Evolutionary conservation across 1,284 basidiomycete species (phyloP).

Genomic region (Cryptococcus amylolentus): DNA sequence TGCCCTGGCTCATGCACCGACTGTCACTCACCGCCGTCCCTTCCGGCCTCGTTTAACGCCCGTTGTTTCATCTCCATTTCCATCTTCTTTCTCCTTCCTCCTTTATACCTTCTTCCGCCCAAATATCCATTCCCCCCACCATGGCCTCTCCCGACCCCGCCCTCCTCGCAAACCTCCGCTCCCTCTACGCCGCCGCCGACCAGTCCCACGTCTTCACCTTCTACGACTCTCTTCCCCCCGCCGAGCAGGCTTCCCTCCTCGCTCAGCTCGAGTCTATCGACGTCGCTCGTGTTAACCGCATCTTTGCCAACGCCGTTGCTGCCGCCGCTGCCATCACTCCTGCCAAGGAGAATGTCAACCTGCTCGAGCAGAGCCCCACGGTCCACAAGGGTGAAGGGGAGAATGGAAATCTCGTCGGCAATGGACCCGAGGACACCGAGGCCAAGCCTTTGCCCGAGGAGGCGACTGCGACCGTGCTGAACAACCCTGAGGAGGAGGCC

Average conservation of each 20-base stretch:
- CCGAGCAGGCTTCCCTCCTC: slow-evolving; percentile 64
- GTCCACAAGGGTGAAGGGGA: slow-evolving; percentile 54
- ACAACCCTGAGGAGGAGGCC: slow-evolving; percentile 57
- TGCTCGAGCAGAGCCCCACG: slow-evolving; percentile 62
- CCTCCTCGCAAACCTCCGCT: slow-evolving; percentile 36
- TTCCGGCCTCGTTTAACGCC: too few species aligned
- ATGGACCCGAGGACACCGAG: slow-evolving; percentile 15
- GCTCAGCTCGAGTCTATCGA: slow-evolving; percentile 78
- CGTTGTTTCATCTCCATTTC: too few species aligned
- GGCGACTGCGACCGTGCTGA: slow-evolving; percentile 64
- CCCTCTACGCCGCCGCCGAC: slow-evolving; percentile 69
- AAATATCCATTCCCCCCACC: not conserved
- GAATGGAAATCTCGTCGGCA: slow-evolving; percentile 24
- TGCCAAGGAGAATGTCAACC: slow-evolving; percentile 34
- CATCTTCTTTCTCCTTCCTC: not conserved
- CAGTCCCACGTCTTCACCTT: slow-evolving; percentile 88
- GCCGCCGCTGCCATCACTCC: slow-evolving; percentile 57
- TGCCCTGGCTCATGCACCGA: too few species aligned
- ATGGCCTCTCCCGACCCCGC: slow-evolving; percentile 13
- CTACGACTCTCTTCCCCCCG: slow-evolving; percentile 67
- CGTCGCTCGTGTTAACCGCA: slow-evolving; percentile 83
- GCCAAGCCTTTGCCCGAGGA: slow-evolving; percentile 67
- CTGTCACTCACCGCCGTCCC: too few species aligned
- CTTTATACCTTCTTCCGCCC: not conserved
- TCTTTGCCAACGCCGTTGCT: slow-evolving; percentile 73